Conservation (phyloP, 2,329 filamentous ascomycete species). For the Daldinia eschscholtzii region DNA sequence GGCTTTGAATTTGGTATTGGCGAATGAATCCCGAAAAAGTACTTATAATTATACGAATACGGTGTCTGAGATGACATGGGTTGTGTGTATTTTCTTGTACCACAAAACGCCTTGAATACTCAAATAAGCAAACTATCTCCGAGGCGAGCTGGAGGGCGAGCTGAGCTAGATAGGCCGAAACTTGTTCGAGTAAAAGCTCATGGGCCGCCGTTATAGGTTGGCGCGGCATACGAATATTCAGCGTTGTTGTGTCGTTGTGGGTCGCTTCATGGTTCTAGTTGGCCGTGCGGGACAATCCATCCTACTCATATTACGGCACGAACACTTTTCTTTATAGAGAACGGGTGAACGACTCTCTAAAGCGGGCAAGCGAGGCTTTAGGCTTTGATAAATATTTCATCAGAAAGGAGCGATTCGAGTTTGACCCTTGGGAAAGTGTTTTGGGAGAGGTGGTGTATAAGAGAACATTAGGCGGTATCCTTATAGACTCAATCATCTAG, state of each 20-base stretch:
- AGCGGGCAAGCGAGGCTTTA: background rate
- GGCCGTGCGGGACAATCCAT: background rate
- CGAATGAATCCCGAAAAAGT: background rate
- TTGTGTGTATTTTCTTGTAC: background rate
- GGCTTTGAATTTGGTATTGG: constrained; percentile 25
- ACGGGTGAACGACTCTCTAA: background rate
- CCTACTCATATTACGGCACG: background rate
- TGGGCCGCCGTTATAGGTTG: background rate
- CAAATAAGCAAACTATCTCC: background rate
- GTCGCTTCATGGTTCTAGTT: background rate
- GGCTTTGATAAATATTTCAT: background rate
- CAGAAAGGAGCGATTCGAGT: background rate
- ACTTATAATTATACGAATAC: background rate
- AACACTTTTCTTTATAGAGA: background rate
- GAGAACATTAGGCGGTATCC: background rate
- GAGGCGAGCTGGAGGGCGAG: background rate
- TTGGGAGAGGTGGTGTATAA: background rate
- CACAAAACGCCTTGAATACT: background rate
- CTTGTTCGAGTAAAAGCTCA: background rate
- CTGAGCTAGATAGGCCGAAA: background rate
- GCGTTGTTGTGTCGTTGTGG: background rate
- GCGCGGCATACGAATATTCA: background rate
- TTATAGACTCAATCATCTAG: background rate
- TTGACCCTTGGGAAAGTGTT: background rate
- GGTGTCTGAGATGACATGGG: background rate